A percentile compares a stretch with the other conserved stretches of the same genome.
These are phyloP conservation scores for Spizellomyces sp. DNA, from an alignment of 192 early-diverging fungal species.

Conservation along the genomic window DNA sequence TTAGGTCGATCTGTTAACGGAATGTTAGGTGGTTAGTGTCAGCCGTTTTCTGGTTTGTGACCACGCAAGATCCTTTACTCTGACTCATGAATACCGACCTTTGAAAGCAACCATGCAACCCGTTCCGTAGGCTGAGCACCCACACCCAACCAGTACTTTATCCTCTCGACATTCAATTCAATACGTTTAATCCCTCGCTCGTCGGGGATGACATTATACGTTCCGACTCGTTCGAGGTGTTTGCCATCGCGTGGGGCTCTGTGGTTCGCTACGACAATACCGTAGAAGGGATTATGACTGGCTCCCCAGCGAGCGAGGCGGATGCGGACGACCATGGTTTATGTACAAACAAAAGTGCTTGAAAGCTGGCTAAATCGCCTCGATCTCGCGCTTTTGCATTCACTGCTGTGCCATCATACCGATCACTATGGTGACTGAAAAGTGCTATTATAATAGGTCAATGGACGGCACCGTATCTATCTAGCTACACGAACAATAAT, in stretches of 20 bases:
- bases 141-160: constrained; percentile 96
- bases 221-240: constrained; percentile 89
- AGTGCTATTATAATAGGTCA: too few species aligned
- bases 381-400: too few species aligned
- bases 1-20: constrained; percentile 52
- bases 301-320: constrained; percentile 90
- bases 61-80: neutral
- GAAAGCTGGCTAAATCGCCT: too few species aligned
- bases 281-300: constrained; percentile 87
- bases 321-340: constrained; percentile 46
- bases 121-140: constrained; percentile 94
- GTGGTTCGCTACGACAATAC: constrained; percentile 89
- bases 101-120: constrained; percentile 85
- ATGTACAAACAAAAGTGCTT: too few species aligned
- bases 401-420: too few species aligned
- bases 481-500: too few species aligned
- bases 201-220: constrained; percentile 83
- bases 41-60: neutral
- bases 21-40: neutral
- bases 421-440: too few species aligned
- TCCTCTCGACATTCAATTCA: constrained; percentile 81
- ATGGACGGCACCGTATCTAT: too few species aligned
- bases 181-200: constrained; percentile 77
- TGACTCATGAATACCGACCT: constrained; percentile 51
- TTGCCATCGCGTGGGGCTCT: constrained; percentile 80